phyloP scores from a whole-genome alignment of 345 rosid genomes.

The Lumnitzera littorea region DNA sequence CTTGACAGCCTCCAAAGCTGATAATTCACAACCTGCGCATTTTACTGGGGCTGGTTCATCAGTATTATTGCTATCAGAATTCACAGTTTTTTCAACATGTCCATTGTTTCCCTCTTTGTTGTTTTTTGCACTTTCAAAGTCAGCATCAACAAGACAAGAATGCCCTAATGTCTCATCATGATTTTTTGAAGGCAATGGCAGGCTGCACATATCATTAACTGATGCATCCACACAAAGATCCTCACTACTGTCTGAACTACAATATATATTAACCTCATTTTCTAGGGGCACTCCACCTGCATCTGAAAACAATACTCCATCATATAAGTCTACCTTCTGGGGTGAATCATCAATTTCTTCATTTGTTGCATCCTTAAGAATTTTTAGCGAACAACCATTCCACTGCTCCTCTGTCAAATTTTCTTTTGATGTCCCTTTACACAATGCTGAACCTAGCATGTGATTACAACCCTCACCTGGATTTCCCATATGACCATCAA shows the following conservation, averaged over 20 bases:
- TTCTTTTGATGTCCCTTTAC: neutral
- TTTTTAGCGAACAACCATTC: neutral
- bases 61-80: neutral
- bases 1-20: too few relatives aligned
- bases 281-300: neutral
- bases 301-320: neutral
- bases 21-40: too few relatives aligned
- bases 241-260: neutral
- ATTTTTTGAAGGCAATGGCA: neutral
- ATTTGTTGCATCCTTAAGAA: neutral
- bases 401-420: slow-evolving; percentile 1
- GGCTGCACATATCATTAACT: neutral
- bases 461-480: too few relatives aligned
- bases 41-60: too few relatives aligned
- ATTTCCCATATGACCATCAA: too few relatives aligned
- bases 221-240: slow-evolving; percentile 1
- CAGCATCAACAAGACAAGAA: neutral
- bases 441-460: too few relatives aligned
- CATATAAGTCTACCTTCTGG: neutral
- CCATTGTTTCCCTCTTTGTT: neutral
- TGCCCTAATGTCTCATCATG: neutral
- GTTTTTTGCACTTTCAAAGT: too few relatives aligned
- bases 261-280: neutral
- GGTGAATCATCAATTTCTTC: neutral
- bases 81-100: neutral